Evolutionary conservation across 768 basidiomycete genomes (phyloP).

Genomic region (Rhizopogon vinicolor): DNA sequence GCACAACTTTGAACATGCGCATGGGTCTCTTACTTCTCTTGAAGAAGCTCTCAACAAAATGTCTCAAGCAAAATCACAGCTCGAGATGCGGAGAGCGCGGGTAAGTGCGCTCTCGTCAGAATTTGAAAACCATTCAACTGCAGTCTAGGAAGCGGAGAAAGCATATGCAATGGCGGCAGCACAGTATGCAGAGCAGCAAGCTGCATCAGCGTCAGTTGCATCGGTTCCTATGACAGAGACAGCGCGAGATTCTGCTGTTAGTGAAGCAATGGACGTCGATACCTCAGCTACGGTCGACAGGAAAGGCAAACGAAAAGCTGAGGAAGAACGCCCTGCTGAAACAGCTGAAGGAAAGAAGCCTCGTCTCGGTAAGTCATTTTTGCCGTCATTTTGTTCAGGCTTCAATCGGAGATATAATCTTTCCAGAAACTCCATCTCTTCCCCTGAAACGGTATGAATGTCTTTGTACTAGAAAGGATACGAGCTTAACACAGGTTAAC

Average conservation of each 20-base stretch:
- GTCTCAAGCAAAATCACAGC: slow-evolving; percentile 57
- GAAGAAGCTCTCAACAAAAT: slow-evolving; percentile 60
- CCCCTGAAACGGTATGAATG: slow-evolving; percentile 54
- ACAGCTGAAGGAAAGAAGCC: slow-evolving; percentile 58
- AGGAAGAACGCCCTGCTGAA: slow-evolving; percentile 36
- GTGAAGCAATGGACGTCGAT: slow-evolving; percentile 41
- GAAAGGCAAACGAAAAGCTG: slow-evolving; percentile 61
- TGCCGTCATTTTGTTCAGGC: background rate
- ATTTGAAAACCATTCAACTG: background rate
- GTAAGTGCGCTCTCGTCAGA: slow-evolving; percentile 31
- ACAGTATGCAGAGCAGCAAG: slow-evolving; percentile 41
- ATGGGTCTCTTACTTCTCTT: slow-evolving; percentile 68
- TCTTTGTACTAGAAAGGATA: background rate
- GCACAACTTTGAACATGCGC: slow-evolving; percentile 79
- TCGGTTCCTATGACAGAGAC: slow-evolving; percentile 13
- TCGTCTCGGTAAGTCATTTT: slow-evolving; percentile 45
- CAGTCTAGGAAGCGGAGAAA: slow-evolving; percentile 55
- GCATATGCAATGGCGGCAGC: slow-evolving; percentile 47
- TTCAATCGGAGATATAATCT: background rate
- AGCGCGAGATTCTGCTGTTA: slow-evolving; percentile 4
- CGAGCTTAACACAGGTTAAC: background rate
- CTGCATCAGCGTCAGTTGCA: slow-evolving; percentile 7
- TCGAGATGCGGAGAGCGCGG: slow-evolving; percentile 60
- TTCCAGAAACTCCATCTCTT: slow-evolving; percentile 38
- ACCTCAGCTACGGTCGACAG: slow-evolving; percentile 26